Base-by-base conservation (phyloP, 2,329 filamentous ascomycete species). In the Paecilomyces fulvus region DNA sequence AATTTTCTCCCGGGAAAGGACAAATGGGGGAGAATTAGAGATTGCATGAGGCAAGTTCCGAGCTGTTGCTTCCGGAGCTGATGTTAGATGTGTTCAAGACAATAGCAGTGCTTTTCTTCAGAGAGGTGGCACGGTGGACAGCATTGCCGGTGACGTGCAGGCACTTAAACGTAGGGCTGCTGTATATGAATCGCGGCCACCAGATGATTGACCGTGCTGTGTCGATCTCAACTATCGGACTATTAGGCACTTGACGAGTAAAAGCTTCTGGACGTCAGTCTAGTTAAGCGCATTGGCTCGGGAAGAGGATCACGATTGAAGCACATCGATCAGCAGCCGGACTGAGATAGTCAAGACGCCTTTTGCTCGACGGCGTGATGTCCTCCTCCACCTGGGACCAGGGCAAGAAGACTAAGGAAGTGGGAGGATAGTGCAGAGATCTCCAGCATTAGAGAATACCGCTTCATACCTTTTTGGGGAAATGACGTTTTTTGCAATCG, bases 11-110 rank as follows among this genome's bases (percentile, higher is more conserved):
- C 63, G 61, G 65, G 64, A 60, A 73, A 67, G 64, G 70, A 70
- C 59, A 70, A 64, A 59, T 67, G 70, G 57, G 70, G 68, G 61
- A 73, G 69, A 62, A 72, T 67, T 67, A 73, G 65, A 64, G 71
- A 73, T 73, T 73, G 71, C 71, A 73, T 73, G 67, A 67, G 70
- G 66, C 51, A 49, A 28, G 21, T 25, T 46, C 30, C 21, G 31
- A 43, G 17, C 31, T 31, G 31, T 23, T 11, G 31, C 31, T 53
- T 53, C n/a, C 10, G 21, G 21, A 33, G 30, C 28, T 28, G 53
- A 53, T 49, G 50, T 59, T 53, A 50, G 55, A 53, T 52, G 30
- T 31, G 52, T 30, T n/a, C 48, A 33, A 52, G 30, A 52, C 30
- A 52, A 52, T 28, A 11, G 14, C 49, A n/a, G 25, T 33, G 17